These are phyloP conservation scores for Scheffersomyces titani DNA, from an alignment of 1,139 yeast species.

Conservation along the genomic window DNA sequence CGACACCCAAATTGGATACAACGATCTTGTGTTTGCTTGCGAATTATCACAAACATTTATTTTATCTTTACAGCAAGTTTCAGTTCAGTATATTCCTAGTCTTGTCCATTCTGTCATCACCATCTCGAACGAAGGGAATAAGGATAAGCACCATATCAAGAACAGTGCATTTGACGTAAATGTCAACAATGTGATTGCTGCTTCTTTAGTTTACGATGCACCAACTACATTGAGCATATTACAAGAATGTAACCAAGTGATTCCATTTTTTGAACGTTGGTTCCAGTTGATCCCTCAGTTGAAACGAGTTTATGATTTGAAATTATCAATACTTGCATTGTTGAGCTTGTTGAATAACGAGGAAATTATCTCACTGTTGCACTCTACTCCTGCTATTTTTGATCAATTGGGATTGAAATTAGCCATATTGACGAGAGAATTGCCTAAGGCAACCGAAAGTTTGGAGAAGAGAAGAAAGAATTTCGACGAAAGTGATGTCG, in stretches of 20 bases:
- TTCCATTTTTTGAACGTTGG: constrained; percentile 68
- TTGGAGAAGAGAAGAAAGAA: constrained; percentile 63
- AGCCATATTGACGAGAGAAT: constrained; percentile 50
- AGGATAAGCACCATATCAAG: constrained; percentile 19
- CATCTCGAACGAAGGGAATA: constrained; percentile 12
- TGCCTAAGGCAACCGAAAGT: constrained; percentile 70
- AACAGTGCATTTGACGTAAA: constrained; percentile 53
- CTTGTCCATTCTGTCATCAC: constrained; percentile 34
- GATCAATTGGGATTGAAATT: constrained; percentile 47
- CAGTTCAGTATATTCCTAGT: constrained; percentile 40
- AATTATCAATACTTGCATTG: constrained; percentile 69
- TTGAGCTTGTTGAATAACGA: constrained; percentile 48
- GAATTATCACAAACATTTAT: constrained; percentile 59
- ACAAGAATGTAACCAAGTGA: constrained; percentile 45
- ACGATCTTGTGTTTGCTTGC: constrained; percentile 52
- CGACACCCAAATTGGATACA: constrained; percentile 39
- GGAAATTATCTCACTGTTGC: constrained; percentile 21
- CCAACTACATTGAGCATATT: constrained; percentile 54
- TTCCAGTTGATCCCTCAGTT: constrained; percentile 56
- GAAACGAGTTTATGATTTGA: constrained; percentile 80
- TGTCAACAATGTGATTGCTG: constrained; percentile 64
- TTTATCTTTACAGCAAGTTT: constrained; percentile 44
- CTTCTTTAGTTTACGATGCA: constrained; percentile 67
- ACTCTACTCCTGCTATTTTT: constrained; percentile 11
- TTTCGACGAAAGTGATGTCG: constrained; percentile 41